These are phyloP conservation scores for Rosellinia necatrix DNA, from an alignment of 2,329 filamentous ascomycete genomes.

Conservation along the genomic window DNA sequence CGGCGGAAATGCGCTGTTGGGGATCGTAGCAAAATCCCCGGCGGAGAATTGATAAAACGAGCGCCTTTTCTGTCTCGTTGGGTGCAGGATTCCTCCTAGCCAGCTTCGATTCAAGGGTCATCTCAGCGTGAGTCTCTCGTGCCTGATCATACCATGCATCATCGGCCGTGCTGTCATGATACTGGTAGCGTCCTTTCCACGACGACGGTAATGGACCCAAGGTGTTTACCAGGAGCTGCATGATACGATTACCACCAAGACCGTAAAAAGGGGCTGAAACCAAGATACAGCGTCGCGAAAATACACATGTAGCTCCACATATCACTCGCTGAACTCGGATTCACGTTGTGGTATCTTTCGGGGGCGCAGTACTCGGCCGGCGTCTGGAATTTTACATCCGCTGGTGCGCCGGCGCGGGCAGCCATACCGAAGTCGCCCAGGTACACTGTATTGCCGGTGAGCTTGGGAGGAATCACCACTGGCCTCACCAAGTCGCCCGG, in stretches of 20 bases:
- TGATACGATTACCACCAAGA: neutral
- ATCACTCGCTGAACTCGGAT: neutral
- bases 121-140: neutral
- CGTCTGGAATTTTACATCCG: neutral
- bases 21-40: neutral
- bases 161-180: neutral
- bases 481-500: neutral
- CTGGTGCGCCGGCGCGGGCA: neutral
- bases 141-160: neutral
- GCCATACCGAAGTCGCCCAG: neutral
- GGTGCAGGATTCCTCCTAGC: neutral
- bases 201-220: neutral
- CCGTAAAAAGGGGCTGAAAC: neutral
- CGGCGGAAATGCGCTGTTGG: neutral
- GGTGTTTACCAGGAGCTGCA: neutral
- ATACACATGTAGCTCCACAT: slow-evolving; percentile 1
- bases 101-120: neutral
- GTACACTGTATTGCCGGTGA: neutral
- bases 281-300: neutral
- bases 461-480: neutral
- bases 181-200: neutral
- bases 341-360: neutral
- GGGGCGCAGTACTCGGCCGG: neutral
- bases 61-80: neutral
- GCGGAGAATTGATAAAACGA: neutral